A percentile compares a stretch with the other conserved stretches of the same genome.
Conservation (phyloP, 139 green algal species). For the Pseudopediastrum boryanum region DNA sequence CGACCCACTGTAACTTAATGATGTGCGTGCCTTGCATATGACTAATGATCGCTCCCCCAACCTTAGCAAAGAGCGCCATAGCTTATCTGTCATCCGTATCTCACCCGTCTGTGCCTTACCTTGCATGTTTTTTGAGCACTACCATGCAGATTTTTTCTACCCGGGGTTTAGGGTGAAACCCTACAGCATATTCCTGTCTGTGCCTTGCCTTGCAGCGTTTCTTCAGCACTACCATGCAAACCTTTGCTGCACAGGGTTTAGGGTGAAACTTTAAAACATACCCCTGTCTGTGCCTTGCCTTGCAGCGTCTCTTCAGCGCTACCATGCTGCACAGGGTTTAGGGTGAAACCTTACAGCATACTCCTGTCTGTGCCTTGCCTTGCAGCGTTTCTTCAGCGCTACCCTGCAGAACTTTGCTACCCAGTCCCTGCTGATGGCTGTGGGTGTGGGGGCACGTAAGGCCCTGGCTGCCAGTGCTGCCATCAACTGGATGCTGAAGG, state of each 20-base stretch:
- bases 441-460: conserved; percentile 88
- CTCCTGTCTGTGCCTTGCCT: conserved; percentile 12
- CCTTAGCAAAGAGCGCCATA: not conserved
- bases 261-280: no score
- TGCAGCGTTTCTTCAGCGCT: conserved; percentile 82
- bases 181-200: not conserved
- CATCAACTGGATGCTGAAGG: conserved; percentile 66
- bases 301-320: not conserved
- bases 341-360: no score
- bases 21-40: not conserved
- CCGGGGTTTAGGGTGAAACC: no score
- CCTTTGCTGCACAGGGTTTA: conserved; percentile 87
- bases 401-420: conserved; percentile 83
- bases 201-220: conserved; percentile 70
- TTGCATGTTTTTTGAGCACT: not conserved
- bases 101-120: not conserved
- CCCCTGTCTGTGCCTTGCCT: not conserved
- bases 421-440: conserved; percentile 88
- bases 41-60: not conserved
- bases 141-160: no score
- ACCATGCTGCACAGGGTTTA: not conserved
- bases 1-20: no score
- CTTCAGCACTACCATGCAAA: conserved; percentile 76
- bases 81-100: not conserved
- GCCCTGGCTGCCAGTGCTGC: conserved; percentile 70